Conservation (phyloP, 202 grass and related monocot genomes). For the Setaria viridis region DNA sequence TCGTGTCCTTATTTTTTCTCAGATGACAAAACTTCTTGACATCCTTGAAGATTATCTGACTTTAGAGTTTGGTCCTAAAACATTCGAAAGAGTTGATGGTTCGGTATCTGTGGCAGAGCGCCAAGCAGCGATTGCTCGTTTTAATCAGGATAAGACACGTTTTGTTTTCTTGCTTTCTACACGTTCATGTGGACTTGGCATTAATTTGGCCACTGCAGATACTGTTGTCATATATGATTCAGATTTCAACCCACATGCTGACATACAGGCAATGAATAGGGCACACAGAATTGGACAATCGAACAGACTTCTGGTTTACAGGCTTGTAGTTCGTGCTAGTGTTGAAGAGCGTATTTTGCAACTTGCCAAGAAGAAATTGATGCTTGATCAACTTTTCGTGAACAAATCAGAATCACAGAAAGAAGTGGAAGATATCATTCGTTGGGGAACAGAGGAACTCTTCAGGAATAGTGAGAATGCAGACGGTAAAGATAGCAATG, state of each 20-base stretch:
- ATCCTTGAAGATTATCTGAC: constrained; percentile 98
- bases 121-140: constrained; percentile 84
- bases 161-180: constrained; percentile 99
- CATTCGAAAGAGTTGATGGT: constrained; percentile 95
- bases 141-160: constrained; percentile 92
- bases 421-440: constrained; percentile 99
- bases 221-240: constrained; percentile 99
- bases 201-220: constrained; percentile 98
- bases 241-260: constrained; percentile 98
- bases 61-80: constrained; percentile 79
- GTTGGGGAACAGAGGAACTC: constrained; percentile 99
- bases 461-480: constrained; percentile 66
- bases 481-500: constrained; percentile 70
- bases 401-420: constrained; percentile 98
- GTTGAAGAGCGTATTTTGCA: constrained; percentile 99
- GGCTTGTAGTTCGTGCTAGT: constrained; percentile 96
- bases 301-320: constrained; percentile 95
- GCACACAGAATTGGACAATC: constrained; percentile 99
- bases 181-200: constrained; percentile 91
- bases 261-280: constrained; percentile 99
- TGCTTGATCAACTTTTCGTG: constrained; percentile 99
- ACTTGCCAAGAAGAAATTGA: constrained; percentile 98
- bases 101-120: constrained; percentile 86
- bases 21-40: constrained; percentile 99
- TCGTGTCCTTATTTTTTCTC: constrained; percentile 97